phyloP scores from a whole-genome alignment of 169 alveolate species.

The Cystoisospora suis region DNA sequence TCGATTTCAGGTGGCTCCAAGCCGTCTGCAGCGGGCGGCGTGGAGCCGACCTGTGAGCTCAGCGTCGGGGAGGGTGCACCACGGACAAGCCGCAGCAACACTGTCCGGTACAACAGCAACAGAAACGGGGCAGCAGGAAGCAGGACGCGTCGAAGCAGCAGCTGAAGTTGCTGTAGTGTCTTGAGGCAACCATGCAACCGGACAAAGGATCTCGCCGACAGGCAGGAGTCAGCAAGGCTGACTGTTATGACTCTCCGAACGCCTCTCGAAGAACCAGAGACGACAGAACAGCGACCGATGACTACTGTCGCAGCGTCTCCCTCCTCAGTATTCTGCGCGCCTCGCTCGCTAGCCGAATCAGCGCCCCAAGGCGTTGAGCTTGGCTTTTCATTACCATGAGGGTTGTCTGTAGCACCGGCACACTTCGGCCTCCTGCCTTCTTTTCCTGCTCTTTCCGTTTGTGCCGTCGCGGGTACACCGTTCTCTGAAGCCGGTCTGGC shows the following conservation, averaged over 20 bases:
- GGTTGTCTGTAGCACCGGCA: no score
- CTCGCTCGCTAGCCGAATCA: background rate
- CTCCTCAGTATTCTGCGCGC: no score
- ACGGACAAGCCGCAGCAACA: constrained; percentile 33
- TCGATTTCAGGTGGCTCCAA: background rate
- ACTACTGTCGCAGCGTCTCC: no score
- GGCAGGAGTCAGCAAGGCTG: background rate
- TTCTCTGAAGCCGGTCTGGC: no score
- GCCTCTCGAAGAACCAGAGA: no score
- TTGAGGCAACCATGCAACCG: constrained; percentile 56
- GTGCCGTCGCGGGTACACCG: no score
- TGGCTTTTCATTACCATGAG: no score
- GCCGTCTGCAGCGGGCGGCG: background rate
- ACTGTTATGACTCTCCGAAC: background rate
- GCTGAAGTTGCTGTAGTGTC: constrained; percentile 58
- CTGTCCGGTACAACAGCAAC: constrained; percentile 30
- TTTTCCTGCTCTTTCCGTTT: no score
- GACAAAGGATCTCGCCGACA: constrained; percentile 22
- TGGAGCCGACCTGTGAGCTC: background rate
- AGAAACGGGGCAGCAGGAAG: constrained; percentile 56
- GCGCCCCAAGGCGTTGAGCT: background rate
- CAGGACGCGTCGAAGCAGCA: constrained; percentile 43
- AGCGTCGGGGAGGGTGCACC: background rate
- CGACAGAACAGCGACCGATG: no score
- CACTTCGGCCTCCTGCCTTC: no score